phyloP scores from a whole-genome alignment of 2,329 filamentous ascomycete species.

The Fusarium armeniacum region DNA sequence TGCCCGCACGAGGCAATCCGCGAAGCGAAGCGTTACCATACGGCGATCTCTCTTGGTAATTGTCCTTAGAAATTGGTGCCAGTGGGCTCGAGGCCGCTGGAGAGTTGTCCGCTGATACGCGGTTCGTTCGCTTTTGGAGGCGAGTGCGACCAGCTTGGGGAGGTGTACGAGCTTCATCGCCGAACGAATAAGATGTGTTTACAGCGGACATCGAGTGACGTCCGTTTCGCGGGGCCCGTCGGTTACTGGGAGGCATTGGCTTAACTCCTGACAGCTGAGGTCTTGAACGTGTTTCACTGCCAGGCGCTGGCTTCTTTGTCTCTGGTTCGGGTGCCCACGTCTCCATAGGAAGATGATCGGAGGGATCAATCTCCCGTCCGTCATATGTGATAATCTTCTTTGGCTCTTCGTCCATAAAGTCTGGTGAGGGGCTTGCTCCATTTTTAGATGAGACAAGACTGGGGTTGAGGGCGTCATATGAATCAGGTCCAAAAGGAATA shows the following conservation, averaged over 20 bases:
- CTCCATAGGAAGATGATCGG: conserved; percentile 82
- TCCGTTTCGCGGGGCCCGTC: conserved; percentile 66
- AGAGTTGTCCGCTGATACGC: conserved; percentile 58
- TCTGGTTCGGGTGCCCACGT: conserved; percentile 84
- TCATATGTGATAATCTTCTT: conserved; percentile 80
- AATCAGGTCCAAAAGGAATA: conserved; percentile 81
- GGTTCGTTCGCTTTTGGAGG: conserved; percentile 74
- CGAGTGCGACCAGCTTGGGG: conserved; percentile 65
- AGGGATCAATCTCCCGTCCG: conserved; percentile 82
- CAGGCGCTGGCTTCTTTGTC: conserved; percentile 55
- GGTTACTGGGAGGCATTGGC: conserved; percentile 64
- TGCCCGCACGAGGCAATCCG: conserved; percentile 61
- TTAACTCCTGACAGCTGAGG: conserved; percentile 67
- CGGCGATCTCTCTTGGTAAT: conserved; percentile 61
- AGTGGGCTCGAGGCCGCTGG: conserved; percentile 63
- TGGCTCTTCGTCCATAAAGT: conserved; percentile 65
- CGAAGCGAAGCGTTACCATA: conserved; percentile 53
- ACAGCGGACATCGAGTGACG: conserved; percentile 63
- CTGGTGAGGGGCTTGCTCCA: conserved; percentile 55
- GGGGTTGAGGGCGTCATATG: conserved; percentile 80
- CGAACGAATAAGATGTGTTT: conserved; percentile 51
- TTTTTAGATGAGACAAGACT: conserved; percentile 55
- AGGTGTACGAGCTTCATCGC: conserved; percentile 53
- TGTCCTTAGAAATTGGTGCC: conserved; percentile 66
- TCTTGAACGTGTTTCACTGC: conserved; percentile 56